Evolutionary conservation across 495 filamentous ascomycete genomes (phyloP), one percentile per base, ranked within the genome.

Genomic region (Penicilliopsis zonata): DNA sequence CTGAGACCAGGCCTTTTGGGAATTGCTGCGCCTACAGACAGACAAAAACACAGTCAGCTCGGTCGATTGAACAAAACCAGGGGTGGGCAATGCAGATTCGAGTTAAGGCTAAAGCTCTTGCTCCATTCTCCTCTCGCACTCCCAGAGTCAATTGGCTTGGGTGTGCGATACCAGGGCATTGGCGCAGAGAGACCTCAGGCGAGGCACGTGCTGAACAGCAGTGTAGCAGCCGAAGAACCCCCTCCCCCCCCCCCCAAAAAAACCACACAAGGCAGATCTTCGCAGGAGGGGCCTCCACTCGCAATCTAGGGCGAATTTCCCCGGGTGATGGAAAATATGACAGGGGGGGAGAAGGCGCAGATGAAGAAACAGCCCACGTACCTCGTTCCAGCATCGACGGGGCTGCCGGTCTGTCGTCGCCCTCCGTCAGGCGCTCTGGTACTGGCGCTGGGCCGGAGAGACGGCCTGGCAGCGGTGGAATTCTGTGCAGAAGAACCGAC

Each of bases 1-100:
- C 43, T 71, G 64, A 27, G 63, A 61, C 76, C 76, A 80, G 37
- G 70, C 73, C 49, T 73, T 76, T 38, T 68, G 72, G 17, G 69
- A 59, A 41, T 61, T 65, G 37, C 58, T 61, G 36, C 59, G 65
- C 40, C 67, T 69, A 47, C 40, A 36, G 23, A 20, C 22, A 20
- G 10, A 19, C 33, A 18, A 29, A 35, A 29, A n/a, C 15, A 24
- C 20, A 41, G 22, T 18, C 27, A 46, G n/a, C n/a, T n/a, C 31
- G 50, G 36, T 19, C 21, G 20, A 26, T 8, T 13, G 19, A 17
- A 14, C 16, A 9, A 35, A 35, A 16, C 18, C 12, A 15, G 14
- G 21, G 31, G 6, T 5, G 4, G n/a, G 5, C 26, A 12, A 24
- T 37, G n/a, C n/a, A n/a, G n/a, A n/a, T n/a, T n/a, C n/a, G n/a